A percentile compares a stretch with the other conserved stretches of the same genome.
Evolutionary conservation across 257 asterid genomes (phyloP).

Genomic region (Salvia splendens): DNA sequence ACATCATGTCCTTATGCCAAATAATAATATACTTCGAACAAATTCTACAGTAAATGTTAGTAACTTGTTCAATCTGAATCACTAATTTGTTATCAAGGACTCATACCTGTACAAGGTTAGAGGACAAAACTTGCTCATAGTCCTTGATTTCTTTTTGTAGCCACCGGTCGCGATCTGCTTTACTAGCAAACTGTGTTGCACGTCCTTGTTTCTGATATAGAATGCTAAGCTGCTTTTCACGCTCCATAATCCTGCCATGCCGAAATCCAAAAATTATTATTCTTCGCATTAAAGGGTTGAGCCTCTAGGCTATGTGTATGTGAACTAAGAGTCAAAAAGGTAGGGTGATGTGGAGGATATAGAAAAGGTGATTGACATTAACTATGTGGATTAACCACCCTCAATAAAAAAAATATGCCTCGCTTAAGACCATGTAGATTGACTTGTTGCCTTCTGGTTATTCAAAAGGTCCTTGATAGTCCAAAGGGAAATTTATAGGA

Average conservation of each 20-base stretch:
- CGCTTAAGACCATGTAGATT: background rate
- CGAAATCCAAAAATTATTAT: slow-evolving; percentile 21
- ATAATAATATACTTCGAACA: slow-evolving; percentile 14
- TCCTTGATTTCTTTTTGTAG: slow-evolving; percentile 86
- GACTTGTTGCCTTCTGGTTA: background rate
- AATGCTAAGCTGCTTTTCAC: slow-evolving; percentile 98
- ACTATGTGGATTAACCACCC: background rate
- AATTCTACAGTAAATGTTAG: slow-evolving; percentile 1
- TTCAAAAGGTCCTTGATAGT: slow-evolving; percentile 14
- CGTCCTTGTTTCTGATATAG: slow-evolving; percentile 99
- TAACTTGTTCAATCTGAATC: background rate
- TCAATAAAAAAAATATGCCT: background rate
- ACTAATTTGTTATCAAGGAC: slow-evolving; percentile 12
- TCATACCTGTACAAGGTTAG: slow-evolving; percentile 69
- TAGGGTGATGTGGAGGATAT: background rate
- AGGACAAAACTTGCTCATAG: slow-evolving; percentile 80
- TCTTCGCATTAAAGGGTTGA: slow-evolving; percentile 8
- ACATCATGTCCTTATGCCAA: background rate
- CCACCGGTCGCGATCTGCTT: slow-evolving; percentile 96
- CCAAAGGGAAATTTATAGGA: background rate
- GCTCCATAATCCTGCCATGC: slow-evolving; percentile 78
- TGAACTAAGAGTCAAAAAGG: background rate
- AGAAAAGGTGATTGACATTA: background rate
- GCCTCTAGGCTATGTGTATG: background rate
- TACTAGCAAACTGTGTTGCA: slow-evolving; percentile 87